These are phyloP conservation scores for Penicillium fimorum DNA, from an alignment of 495 filamentous ascomycete species.

Conservation along the genomic window DNA sequence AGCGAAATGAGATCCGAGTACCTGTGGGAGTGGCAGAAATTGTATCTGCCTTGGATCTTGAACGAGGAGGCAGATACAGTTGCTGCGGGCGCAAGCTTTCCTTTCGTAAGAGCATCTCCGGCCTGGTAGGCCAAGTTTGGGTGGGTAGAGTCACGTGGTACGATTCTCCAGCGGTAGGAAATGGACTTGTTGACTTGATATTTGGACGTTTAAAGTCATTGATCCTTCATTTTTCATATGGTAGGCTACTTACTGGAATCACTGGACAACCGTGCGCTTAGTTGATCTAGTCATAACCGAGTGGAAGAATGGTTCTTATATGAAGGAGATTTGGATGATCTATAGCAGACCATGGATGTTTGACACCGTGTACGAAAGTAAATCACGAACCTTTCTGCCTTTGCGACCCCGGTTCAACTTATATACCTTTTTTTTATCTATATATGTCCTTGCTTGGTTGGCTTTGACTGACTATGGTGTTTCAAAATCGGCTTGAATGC, in stretches of 20 bases:
- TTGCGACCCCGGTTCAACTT: not conserved
- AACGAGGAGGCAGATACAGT: slow-evolving; percentile 17
- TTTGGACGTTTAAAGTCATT: not conserved
- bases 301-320: not conserved
- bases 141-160: slow-evolving; percentile 8
- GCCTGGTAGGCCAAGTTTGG: slow-evolving; percentile 12
- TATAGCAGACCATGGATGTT: not conserved
- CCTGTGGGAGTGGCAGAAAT: slow-evolving; percentile 6
- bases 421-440: not conserved
- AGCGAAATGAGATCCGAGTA: slow-evolving; percentile 4
- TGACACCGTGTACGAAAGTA: not conserved
- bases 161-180: not conserved
- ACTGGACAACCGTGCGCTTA: too few relatives aligned
- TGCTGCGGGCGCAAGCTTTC: slow-evolving; percentile 15
- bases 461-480: not conserved
- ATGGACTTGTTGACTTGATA: not conserved
- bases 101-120: slow-evolving; percentile 11
- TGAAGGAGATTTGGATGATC: not conserved
- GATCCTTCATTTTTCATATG: not conserved
- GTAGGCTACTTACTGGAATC: not conserved
- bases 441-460: not conserved
- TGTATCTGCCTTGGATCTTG: slow-evolving; percentile 16
- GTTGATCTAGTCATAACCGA: not conserved
- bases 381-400: not conserved
- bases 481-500: not conserved